phyloP scores from a whole-genome alignment of 2,329 filamentous ascomycete genomes.

The Sarocladium brachiariae region DNA sequence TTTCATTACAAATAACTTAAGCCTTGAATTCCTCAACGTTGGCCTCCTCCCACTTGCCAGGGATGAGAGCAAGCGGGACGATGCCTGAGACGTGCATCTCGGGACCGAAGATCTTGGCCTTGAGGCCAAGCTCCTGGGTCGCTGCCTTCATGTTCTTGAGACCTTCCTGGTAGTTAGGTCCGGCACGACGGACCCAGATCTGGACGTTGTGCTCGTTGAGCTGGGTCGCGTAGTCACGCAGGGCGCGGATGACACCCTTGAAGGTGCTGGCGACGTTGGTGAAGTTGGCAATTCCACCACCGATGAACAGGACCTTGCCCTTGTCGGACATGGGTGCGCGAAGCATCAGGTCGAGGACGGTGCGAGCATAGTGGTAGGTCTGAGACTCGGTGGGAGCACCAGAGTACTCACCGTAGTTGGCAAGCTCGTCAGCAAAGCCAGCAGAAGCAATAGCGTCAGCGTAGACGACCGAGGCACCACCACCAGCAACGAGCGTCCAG shows the following conservation, averaged over 20 bases:
- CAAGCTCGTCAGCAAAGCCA: constrained; percentile 90
- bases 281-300: constrained; percentile 99
- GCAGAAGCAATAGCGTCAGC: constrained; percentile 96
- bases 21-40: constrained; percentile 54
- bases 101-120: constrained; percentile 56
- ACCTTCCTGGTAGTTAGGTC: constrained; percentile 99
- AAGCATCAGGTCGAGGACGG: constrained; percentile 95
- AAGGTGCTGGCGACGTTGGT: constrained; percentile 99
- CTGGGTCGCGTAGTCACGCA: constrained; percentile 79
- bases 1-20: constrained; percentile 27
- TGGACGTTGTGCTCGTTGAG: constrained; percentile 95
- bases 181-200: constrained; percentile 84
- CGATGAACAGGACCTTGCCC: constrained; percentile 98
- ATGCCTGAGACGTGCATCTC: constrained; percentile 98
- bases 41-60: constrained; percentile 57
- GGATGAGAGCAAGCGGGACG: constrained; percentile 79
- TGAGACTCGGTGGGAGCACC: constrained; percentile 97
- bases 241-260: constrained; percentile 97
- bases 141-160: constrained; percentile 99
- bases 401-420: constrained; percentile 99
- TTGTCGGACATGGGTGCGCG: constrained; percentile 76
- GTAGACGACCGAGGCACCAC: constrained; percentile 98
- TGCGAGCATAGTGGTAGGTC: constrained; percentile 98
- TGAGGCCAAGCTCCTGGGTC: constrained; percentile 82
- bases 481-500: constrained; percentile 97